phyloP scores from a whole-genome alignment of 2,329 filamentous ascomycete species.

The Aspergillus japonicus region DNA sequence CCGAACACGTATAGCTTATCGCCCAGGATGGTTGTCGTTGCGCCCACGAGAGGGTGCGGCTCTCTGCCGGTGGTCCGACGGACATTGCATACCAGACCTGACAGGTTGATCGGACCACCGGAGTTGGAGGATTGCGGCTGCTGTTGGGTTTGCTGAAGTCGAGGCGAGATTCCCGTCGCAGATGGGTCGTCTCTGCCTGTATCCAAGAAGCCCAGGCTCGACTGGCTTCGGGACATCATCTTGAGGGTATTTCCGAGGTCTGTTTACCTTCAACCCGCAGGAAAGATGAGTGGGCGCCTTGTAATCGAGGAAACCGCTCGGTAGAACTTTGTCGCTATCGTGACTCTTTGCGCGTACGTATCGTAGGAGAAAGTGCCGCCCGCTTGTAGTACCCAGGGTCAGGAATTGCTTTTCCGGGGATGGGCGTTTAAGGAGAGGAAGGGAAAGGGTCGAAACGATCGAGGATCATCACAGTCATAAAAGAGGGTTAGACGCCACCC shows the following conservation, averaged over 20 bases:
- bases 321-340: background rate
- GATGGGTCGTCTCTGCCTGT: conserved; percentile 32
- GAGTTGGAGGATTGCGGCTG: conserved; percentile 29
- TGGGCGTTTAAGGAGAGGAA: background rate
- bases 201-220: conserved; percentile 38
- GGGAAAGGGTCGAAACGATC: background rate
- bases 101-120: conserved; percentile 59
- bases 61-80: conserved; percentile 85
- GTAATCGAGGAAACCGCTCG: background rate
- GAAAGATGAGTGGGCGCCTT: background rate
- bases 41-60: conserved; percentile 86
- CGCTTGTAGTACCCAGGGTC: background rate
- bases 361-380: background rate
- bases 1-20: conserved; percentile 98
- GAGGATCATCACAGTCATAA: background rate
- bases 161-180: conserved; percentile 30
- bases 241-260: conserved; percentile 8
- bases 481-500: conserved; percentile 1
- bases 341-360: background rate
- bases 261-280: background rate
- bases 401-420: background rate
- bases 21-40: conserved; percentile 89
- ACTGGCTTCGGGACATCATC: conserved; percentile 43
- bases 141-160: conserved; percentile 15
- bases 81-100: conserved; percentile 67